Evolutionary conservation across 441 rosid species (phyloP).

Genomic region (Gossypium schwendimanii): DNA sequence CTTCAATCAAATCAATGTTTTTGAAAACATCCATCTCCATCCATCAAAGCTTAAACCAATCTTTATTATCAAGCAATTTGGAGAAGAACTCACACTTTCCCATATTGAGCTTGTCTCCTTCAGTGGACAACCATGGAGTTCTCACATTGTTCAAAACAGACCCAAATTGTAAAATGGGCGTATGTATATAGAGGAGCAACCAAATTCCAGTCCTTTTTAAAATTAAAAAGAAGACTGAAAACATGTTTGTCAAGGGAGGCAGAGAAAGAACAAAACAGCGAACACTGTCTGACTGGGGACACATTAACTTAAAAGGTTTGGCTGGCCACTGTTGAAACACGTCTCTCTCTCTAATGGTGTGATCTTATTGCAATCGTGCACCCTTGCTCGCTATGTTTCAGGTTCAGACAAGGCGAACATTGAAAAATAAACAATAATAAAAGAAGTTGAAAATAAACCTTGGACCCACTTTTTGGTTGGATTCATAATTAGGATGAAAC

Average conservation of each 20-base stretch:
- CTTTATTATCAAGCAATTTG: background rate
- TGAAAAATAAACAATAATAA: background rate
- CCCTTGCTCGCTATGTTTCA: background rate
- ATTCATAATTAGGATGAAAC: background rate
- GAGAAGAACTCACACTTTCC: background rate
- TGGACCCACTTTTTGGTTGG: background rate
- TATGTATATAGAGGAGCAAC: background rate
- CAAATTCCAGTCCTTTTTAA: background rate
- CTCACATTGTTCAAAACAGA: too few species aligned
- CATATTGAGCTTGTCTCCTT: background rate
- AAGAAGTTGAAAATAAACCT: background rate
- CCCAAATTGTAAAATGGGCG: background rate
- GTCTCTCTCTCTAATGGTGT: background rate
- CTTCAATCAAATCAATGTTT: background rate
- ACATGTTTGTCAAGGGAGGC: background rate
- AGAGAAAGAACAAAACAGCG: background rate
- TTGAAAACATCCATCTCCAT: too few species aligned
- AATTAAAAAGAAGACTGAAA: background rate
- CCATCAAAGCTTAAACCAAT: background rate
- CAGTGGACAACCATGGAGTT: background rate
- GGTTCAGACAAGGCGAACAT: background rate
- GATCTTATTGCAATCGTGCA: background rate
- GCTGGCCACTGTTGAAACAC: background rate
- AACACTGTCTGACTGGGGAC: background rate
- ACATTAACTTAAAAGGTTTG: background rate